phyloP scores from a whole-genome alignment of 306 rosid species.

The Trifolium dubium region DNA sequence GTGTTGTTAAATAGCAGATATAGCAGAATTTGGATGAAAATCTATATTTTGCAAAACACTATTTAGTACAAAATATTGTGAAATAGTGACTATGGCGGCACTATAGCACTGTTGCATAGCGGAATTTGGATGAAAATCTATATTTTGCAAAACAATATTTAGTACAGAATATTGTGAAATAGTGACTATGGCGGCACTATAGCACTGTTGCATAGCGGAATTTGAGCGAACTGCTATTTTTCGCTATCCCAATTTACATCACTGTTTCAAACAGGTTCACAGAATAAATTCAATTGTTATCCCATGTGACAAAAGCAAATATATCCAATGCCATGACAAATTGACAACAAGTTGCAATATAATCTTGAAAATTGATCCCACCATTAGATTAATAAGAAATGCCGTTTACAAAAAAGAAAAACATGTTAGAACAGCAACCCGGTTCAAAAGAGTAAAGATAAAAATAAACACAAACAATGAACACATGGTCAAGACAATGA shows the following conservation, averaged over 20 bases:
- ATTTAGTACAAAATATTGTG: not conserved
- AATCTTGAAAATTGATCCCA: not conserved
- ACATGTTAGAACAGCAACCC: not conserved
- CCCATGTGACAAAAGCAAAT: constrained; percentile 1
- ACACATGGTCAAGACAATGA: not conserved
- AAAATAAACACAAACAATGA: not conserved
- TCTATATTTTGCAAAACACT: not conserved
- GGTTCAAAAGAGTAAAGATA: not conserved
- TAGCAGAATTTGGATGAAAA: not conserved
- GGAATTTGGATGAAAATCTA: too few relatives aligned
- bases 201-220: not conserved
- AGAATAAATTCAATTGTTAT: not conserved
- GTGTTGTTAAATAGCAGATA: not conserved
- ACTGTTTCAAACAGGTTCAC: not conserved
- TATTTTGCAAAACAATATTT: too few relatives aligned
- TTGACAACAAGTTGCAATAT: not conserved
- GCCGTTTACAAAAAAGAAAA: not conserved
- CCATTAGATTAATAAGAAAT: constrained; percentile 8
- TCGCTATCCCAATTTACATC: not conserved
- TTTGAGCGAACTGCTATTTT: not conserved
- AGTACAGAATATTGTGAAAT: not conserved
- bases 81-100: not conserved
- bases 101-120: not conserved
- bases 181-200: not conserved
- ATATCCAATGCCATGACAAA: constrained; percentile 15